phyloP scores from a whole-genome alignment of 331 rosid genomes.

The Malus hybrid region DNA sequence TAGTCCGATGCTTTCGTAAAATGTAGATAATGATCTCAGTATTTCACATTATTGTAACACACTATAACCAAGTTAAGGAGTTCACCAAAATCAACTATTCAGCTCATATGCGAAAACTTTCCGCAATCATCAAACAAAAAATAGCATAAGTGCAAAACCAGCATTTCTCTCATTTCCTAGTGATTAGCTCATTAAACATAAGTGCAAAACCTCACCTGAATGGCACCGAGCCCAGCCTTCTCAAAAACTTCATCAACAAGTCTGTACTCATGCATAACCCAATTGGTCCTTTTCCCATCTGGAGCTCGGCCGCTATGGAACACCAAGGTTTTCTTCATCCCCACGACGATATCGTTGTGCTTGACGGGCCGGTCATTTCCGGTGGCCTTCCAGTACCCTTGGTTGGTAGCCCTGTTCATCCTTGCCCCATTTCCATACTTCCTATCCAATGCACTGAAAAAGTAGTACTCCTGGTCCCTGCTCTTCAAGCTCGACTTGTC shows the following conservation, averaged over 20 bases:
- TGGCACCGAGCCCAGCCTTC: slow-evolving; percentile 49
- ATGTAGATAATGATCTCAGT: slow-evolving; percentile 18
- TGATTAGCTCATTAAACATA: not conserved
- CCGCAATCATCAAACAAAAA: slow-evolving; percentile 5
- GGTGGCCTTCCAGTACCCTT: slow-evolving; percentile 98
- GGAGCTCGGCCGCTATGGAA: slow-evolving; percentile 99
- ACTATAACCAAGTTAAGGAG: slow-evolving; percentile 14
- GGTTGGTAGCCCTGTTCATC: slow-evolving; percentile 90
- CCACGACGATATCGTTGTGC: slow-evolving; percentile 57
- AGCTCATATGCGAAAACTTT: slow-evolving; percentile 14
- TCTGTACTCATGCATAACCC: slow-evolving; percentile 99
- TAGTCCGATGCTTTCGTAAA: not conserved
- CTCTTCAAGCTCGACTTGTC: slow-evolving; percentile 94
- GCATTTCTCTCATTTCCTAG: slow-evolving; percentile 21
- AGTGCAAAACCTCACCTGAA: slow-evolving; percentile 58
- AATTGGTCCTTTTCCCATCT: slow-evolving; percentile 83
- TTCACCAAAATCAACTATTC: slow-evolving; percentile 15
- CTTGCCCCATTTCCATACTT: slow-evolving; percentile 99
- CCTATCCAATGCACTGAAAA: slow-evolving; percentile 93
- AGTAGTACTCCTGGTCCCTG: slow-evolving; percentile 97
- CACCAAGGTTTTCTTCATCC: slow-evolving; percentile 91
- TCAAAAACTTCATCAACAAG: slow-evolving; percentile 75
- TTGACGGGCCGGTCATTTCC: slow-evolving; percentile 89
- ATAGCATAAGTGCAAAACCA: slow-evolving; percentile 16
- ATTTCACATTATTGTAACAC: slow-evolving; percentile 20